phyloP scores from a whole-genome alignment of 345 rosid species.

The Aethionema arabicum region DNA sequence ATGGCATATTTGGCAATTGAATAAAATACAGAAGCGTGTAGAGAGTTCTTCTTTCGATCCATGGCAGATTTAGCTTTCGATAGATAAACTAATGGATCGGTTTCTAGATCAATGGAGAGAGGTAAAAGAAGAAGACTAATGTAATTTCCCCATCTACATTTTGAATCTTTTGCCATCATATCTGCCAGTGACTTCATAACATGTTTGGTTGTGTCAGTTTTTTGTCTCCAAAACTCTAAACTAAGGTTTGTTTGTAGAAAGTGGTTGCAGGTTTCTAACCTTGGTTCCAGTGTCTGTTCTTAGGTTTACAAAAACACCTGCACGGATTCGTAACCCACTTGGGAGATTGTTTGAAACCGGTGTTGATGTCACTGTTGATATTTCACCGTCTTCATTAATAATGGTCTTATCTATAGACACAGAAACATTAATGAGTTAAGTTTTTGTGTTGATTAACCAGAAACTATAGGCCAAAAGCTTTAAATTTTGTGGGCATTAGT shows the following conservation, averaged over 20 bases:
- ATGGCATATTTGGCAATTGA: constrained; percentile 21
- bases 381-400: constrained; percentile 20
- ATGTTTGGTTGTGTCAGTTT: neutral
- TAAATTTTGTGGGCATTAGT: no score
- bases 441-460: no score
- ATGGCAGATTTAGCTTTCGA: constrained; percentile 42
- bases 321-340: constrained; percentile 36
- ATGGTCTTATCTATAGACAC: constrained; percentile 20
- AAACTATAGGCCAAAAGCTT: no score
- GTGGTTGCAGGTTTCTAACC: constrained; percentile 27
- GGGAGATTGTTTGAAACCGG: constrained; percentile 24
- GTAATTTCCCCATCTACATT: constrained; percentile 52
- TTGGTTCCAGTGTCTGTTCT: constrained; percentile 50
- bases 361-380: no score
- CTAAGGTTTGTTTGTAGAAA: neutral
- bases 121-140: constrained; percentile 45
- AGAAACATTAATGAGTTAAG: no score
- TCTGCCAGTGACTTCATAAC: constrained; percentile 41
- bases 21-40: constrained; percentile 41
- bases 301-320: constrained; percentile 43
- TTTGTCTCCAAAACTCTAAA: neutral
- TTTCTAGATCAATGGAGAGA: constrained; percentile 32
- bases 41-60: constrained; percentile 54
- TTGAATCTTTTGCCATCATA: constrained; percentile 45
- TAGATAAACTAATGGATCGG: constrained; percentile 48